Evolutionary conservation across 176 grass and related monocot species (phyloP).

Genomic region (Bonia amplexicaulis): DNA sequence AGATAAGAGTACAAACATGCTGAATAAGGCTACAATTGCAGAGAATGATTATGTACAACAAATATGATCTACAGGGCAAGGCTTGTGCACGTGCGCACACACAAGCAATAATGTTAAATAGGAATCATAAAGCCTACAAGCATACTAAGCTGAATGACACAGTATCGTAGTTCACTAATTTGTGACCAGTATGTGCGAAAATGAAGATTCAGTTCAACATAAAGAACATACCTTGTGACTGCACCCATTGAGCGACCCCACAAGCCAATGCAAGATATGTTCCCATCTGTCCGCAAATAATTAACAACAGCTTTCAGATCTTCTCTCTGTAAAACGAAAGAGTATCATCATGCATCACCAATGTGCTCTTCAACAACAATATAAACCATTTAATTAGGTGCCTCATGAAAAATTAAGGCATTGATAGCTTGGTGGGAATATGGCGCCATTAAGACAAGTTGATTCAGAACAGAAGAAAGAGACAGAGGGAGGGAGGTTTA

Average conservation of each 20-base stretch:
- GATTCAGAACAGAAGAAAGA: slow-evolving; percentile 23
- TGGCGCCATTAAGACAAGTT: background rate
- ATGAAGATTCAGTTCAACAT: background rate
- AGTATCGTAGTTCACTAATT: background rate
- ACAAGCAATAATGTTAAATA: slow-evolving; percentile 12
- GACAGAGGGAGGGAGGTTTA: background rate
- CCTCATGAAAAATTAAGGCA: background rate
- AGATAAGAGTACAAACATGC: background rate
- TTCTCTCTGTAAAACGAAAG: slow-evolving; percentile 70
- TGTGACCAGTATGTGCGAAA: background rate
- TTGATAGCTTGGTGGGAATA: background rate
- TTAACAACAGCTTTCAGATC: slow-evolving; percentile 90
- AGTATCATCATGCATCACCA: slow-evolving; percentile 26
- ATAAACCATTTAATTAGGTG: background rate
- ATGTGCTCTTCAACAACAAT: slow-evolving; percentile 13
- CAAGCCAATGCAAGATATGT: slow-evolving; percentile 84
- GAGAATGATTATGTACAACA: background rate
- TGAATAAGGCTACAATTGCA: slow-evolving; percentile 7
- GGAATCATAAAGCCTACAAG: background rate
- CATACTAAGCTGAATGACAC: slow-evolving; percentile 1
- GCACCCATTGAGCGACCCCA: slow-evolving; percentile 99
- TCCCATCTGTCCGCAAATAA: slow-evolving; percentile 75
- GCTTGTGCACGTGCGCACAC: background rate
- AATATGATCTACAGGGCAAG: background rate
- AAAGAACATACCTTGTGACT: slow-evolving; percentile 66